Percentiles rank a stretch among this genome's conserved stretches.
Conservation (phyloP, 345 rosid genomes). For the Atalantia buxifolia region DNA sequence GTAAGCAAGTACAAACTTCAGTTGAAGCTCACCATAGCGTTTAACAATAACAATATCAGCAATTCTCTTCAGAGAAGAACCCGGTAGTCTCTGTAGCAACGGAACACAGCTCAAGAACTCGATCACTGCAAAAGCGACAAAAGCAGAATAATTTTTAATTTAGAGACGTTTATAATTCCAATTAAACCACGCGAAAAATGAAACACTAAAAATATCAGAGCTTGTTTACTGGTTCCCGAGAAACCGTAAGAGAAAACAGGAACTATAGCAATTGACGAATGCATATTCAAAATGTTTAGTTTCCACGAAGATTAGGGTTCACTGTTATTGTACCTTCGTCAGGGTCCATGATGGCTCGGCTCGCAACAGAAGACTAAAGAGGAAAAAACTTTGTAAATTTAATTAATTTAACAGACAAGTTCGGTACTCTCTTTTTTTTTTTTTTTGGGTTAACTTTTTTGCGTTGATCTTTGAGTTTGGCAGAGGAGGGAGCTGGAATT, state of each 20-base stretch:
- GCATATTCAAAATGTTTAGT: neutral
- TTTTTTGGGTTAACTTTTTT: neutral
- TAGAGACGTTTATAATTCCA: neutral
- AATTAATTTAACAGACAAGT: neutral
- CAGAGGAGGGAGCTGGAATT: too few relatives aligned
- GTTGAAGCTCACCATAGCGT: conserved; percentile 45
- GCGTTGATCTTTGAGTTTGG: too few relatives aligned
- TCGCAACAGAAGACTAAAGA: neutral
- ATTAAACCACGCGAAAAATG: neutral
- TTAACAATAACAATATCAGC: conserved; percentile 48
- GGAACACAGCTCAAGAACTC: conserved; percentile 76
- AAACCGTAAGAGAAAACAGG: conserved; percentile 1
- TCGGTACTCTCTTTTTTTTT: neutral
- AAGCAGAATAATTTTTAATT: neutral
- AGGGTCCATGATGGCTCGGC: conserved; percentile 28
- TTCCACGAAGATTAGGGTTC: neutral
- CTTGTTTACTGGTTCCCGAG: neutral
- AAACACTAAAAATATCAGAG: neutral
- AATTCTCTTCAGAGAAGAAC: conserved; percentile 58
- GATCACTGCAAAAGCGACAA: conserved; percentile 39
- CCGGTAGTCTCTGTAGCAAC: conserved; percentile 69
- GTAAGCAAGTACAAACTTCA: neutral
- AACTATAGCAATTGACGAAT: neutral
- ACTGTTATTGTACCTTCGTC: conserved; percentile 36
- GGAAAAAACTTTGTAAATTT: too few relatives aligned